Base-by-base conservation (phyloP, 116 monocot species). In the Posidonia oceanica region DNA sequence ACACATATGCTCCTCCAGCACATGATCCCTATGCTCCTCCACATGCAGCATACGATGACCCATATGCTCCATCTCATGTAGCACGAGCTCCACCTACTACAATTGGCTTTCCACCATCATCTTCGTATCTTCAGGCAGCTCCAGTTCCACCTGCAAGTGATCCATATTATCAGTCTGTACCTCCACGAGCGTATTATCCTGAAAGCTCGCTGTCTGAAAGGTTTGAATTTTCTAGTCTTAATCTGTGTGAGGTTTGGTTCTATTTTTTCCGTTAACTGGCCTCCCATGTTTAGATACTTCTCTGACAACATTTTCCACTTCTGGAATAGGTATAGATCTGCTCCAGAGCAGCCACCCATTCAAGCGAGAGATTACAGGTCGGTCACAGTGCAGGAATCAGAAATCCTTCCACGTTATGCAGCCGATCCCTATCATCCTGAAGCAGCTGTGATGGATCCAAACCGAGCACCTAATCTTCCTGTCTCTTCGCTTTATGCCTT, bases 401-500 rank as follows among this genome's bases (percentile, higher is more conserved):
- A 56, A 39, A 29, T 54, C 13, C 60, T 39, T 63, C 39, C 72
- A 18, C 72, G 54, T 68, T 41, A 41, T 40, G 29, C 54, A 39
- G 69, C 14, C 39, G 44, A 70, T 18, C 44, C 64, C 1, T 77
- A 81, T 67, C 23, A 42, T 13, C 66, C 54, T 23, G 74, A 81
- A 15, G 66, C 12, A 15, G 42, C 37, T 8, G 44, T 42, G 13
- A 41, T 54, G 41, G 63, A 80, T 72, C 76, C 75, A 51, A 38
- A 64, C n/a, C 68, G 62, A 4, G 36, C 20, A 3, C 14, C 66
- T 18, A 38, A 22, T 67, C 15, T 59, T 14, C 66, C 72, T 16
- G 67, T 78, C n/a, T 78, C 72, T 18, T 78, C 78, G 18, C 68
- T 60, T 13, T 72, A 72, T 72, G 52, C 68, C 4, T 72, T 78